These are phyloP conservation scores for Colletotrichum brevisporum DNA, from an alignment of 2,329 filamentous ascomycete genomes.

Conservation along the genomic window DNA sequence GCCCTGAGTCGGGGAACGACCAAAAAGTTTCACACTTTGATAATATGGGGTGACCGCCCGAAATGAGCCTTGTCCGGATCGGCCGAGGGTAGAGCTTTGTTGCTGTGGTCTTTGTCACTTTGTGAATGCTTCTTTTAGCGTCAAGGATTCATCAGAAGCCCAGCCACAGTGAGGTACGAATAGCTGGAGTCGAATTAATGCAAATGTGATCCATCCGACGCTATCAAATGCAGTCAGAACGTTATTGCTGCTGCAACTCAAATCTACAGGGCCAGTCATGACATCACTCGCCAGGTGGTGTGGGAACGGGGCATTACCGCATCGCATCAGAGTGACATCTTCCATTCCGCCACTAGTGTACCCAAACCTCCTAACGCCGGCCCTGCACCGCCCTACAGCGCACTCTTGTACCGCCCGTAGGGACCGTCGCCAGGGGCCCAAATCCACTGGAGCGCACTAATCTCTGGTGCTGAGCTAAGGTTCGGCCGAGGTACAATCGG, in stretches of 20 bases:
- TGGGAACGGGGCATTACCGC: constrained; percentile 5
- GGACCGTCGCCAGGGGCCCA: background rate
- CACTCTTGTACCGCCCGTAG: background rate
- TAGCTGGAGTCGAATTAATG: background rate
- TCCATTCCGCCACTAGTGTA: background rate
- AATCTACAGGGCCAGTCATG: constrained; percentile 26
- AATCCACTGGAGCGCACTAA: background rate
- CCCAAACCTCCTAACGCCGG: too few relatives aligned
- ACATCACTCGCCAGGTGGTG: constrained; percentile 31
- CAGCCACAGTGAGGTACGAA: too few relatives aligned
- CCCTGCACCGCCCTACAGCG: background rate
- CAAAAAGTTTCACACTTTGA: constrained; percentile 24
- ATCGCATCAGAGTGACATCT: constrained; percentile 38
- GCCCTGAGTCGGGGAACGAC: constrained; percentile 17
- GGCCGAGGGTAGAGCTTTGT: constrained; percentile 15
- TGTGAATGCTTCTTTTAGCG: too few relatives aligned
- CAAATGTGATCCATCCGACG: background rate
- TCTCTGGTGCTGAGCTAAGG: background rate
- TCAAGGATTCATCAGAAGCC: too few relatives aligned
- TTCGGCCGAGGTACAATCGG: constrained; percentile 29
- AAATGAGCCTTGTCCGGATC: constrained; percentile 17
- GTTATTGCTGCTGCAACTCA: background rate
- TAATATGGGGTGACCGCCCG: constrained; percentile 25
- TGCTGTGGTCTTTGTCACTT: background rate
- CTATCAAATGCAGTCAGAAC: constrained; percentile 3